Evolutionary conservation across 2,329 filamentous ascomycete genomes (phyloP).

Genomic region (Penicillium sp.): DNA sequence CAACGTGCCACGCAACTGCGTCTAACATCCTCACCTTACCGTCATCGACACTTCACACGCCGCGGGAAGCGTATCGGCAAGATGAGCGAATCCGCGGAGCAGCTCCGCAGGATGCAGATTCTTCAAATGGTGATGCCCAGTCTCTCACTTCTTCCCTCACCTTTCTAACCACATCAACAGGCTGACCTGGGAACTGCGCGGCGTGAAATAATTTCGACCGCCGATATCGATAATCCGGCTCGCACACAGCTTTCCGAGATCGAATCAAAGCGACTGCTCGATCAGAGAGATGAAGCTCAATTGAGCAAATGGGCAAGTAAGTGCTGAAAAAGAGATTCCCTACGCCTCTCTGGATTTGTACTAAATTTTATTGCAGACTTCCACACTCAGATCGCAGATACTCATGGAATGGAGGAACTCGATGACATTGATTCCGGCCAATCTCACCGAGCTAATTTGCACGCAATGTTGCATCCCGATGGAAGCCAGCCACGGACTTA

Average conservation of each 20-base stretch:
- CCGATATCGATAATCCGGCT: background rate
- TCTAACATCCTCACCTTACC: too few species aligned
- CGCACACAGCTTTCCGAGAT: background rate
- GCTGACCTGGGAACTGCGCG: constrained; percentile 1
- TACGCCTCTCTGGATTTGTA: background rate
- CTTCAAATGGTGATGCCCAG: background rate
- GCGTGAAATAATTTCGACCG: constrained; percentile 3
- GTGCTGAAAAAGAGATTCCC: background rate
- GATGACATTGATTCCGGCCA: background rate
- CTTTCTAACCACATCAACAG: background rate
- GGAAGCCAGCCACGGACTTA: background rate
- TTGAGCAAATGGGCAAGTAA: constrained; percentile 2
- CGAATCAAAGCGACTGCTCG: background rate
- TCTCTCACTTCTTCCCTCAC: background rate
- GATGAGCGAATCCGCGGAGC: background rate
- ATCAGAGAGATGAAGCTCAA: background rate
- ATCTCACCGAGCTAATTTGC: background rate
- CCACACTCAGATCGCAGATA: background rate
- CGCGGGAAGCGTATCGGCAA: background rate
- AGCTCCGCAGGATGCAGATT: background rate
- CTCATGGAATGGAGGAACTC: background rate
- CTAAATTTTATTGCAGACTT: background rate
- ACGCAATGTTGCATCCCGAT: background rate
- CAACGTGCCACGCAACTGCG: background rate
- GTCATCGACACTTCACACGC: background rate